Evolutionary conservation across 2,329 filamentous ascomycete genomes (phyloP), one percentile per base, ranked within the genome.

Genomic region (Aspergillus latus): DNA sequence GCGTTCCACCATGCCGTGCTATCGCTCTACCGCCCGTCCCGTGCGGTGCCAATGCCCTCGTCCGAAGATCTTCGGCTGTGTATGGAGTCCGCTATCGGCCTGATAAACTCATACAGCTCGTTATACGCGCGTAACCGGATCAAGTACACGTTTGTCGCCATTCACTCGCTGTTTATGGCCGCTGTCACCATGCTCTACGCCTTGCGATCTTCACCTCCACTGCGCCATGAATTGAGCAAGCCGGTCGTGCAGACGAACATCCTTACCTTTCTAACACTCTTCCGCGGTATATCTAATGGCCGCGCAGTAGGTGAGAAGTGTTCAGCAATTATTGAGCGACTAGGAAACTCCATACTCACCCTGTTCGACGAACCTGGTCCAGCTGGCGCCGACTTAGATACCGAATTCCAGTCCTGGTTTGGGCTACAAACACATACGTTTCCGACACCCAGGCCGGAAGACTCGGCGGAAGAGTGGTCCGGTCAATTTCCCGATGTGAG

Each of bases 131-230:
- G 64, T 10, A 68, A 68, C 47, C 59, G 60, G 8, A 64, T 68
- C 21, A 66, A 63, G 2, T 69, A 68, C 45, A 66, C 66, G 0
- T 68, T 68, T 43, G 61, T 68, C 0, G 66, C 66, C 0, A 59
- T 68, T 5, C 63, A 62, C 15, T 62, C 64, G 3, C 59, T 69
- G 0, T 68, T 69, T 55, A 66, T 69, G 63, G 66, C 67, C 4
- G 62, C 64, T 2, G 60, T 69, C 16, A 65, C 67, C 2, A 68
- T 68, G 62, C 58, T 69, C 1, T 66, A 69, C 44, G 60, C 60
- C 8, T 54, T 69, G 3, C 61, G 66, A 16, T 62, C 64, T 5
- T 67, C 62, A 42, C 50, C 61, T 1, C 49, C 54, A 10, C 29
- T 62, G 2, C 57, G 57, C 2, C 57, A 59, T 11, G 54, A 59